A percentile compares a stretch with the other conserved stretches of the same genome.
Evolutionary conservation across 1,284 basidiomycete species (phyloP).

Genomic region (Phaffia rhodozyma): DNA sequence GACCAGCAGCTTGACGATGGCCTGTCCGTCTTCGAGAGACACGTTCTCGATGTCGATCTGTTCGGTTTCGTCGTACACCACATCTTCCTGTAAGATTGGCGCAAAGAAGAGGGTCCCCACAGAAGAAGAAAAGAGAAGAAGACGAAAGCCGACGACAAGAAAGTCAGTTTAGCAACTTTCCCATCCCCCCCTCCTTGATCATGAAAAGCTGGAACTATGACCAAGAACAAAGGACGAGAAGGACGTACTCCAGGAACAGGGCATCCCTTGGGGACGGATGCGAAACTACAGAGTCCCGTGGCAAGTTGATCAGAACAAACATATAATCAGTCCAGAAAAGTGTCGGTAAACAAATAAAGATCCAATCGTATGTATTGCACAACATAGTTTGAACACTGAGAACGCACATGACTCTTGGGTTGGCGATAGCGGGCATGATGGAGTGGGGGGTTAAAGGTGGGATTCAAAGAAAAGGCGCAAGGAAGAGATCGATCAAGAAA

Average conservation of each 20-base stretch:
- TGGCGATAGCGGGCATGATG: constrained; percentile 7
- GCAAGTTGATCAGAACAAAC: background rate
- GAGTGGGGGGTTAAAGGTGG: background rate
- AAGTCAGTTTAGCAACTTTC: no score
- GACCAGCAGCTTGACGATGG: constrained; percentile 14
- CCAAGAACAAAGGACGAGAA: background rate
- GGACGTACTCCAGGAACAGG: constrained; percentile 2
- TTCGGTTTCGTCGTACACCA: constrained; percentile 6
- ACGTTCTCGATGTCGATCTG: constrained; percentile 19
- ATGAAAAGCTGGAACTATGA: no score
- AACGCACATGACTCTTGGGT: constrained; percentile 8
- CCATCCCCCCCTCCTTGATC: no score
- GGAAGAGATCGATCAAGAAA: no score
- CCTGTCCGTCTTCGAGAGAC: background rate
- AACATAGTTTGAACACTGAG: background rate
- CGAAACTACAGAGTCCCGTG: background rate
- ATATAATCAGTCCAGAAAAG: background rate
- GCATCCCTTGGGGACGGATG: background rate
- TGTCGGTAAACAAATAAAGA: background rate
- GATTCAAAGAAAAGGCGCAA: no score
- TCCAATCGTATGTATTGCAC: no score
- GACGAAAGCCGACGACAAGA: background rate
- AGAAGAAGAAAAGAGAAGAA: background rate
- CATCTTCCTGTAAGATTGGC: background rate
- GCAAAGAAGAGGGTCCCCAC: background rate